Evolutionary conservation across 768 basidiomycete species (phyloP).

Genomic region (Zangia roseola): DNA sequence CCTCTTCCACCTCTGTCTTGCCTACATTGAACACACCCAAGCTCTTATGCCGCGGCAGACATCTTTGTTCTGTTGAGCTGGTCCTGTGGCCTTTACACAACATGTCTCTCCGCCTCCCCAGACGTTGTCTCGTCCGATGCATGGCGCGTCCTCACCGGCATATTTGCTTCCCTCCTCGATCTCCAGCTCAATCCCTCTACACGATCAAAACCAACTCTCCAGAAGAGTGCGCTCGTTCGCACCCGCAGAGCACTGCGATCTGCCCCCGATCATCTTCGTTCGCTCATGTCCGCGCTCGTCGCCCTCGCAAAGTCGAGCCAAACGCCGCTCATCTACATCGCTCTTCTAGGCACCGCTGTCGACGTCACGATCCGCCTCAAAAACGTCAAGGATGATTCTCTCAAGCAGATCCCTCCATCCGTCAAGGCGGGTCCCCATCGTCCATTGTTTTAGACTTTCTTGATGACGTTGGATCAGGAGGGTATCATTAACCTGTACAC

Average conservation of each 20-base stretch:
- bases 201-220: conserved; percentile 56
- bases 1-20: neutral
- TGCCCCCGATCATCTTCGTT: conserved; percentile 49
- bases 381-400: conserved; percentile 43
- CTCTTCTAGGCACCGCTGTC: conserved; percentile 66
- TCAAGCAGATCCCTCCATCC: conserved; percentile 43
- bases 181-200: conserved; percentile 50
- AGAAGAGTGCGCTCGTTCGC: conserved; percentile 58
- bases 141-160: conserved; percentile 53
- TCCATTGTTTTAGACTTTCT: neutral
- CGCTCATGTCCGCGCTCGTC: conserved; percentile 55
- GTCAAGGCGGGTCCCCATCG: conserved; percentile 40
- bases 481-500: conserved; percentile 61
- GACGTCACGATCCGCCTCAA: conserved; percentile 73
- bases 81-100: conserved; percentile 61
- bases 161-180: conserved; percentile 62
- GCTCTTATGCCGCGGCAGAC: conserved; percentile 58
- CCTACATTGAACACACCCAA: conserved; percentile 14
- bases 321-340: conserved; percentile 38
- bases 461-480: conserved; percentile 36
- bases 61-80: conserved; percentile 71
- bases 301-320: conserved; percentile 48
- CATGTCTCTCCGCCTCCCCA: conserved; percentile 44
- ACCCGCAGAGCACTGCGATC: conserved; percentile 68
- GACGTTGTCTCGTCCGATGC: conserved; percentile 45